A percentile compares a stretch with the other conserved stretches of the same genome.
phyloP scores from a whole-genome alignment of 2,329 filamentous ascomycete species.

The Neopestalotiopsis rosae region DNA sequence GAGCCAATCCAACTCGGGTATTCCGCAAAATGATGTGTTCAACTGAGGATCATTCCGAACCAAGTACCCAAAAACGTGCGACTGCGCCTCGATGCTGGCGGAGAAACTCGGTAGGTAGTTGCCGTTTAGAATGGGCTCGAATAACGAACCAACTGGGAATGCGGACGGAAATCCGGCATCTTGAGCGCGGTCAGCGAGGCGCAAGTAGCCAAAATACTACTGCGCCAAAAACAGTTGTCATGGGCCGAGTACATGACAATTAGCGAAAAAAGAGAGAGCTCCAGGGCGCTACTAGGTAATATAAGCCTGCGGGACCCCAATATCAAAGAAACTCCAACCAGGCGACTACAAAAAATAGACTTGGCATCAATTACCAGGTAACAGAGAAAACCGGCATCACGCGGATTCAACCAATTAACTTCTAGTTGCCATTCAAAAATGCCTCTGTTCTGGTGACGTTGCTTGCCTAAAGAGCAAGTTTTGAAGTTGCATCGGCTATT shows the following conservation, averaged over 20 bases:
- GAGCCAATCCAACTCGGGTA: not conserved
- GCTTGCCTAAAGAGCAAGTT: not conserved
- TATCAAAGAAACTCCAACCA: not conserved
- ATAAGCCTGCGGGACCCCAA: not conserved
- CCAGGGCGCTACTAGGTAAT: not conserved
- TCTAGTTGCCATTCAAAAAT: not conserved
- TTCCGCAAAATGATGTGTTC: not conserved
- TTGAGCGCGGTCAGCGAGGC: not conserved
- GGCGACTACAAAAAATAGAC: not conserved
- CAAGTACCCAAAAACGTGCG: not conserved
- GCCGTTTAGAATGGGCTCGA: not conserved
- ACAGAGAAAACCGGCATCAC: not conserved
- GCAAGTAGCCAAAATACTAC: not conserved
- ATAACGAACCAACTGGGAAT: not conserved
- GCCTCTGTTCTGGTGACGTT: not conserved
- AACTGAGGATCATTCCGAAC: not conserved
- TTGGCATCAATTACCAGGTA: not conserved
- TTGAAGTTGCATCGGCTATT: not conserved
- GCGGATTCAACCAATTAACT: not conserved
- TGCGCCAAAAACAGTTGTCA: not conserved
- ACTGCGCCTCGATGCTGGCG: not conserved
- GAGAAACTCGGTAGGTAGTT: constrained; percentile 5
- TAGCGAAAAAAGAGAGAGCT: not conserved
- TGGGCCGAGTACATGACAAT: not conserved
- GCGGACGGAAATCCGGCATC: constrained; percentile 3